Conservation (phyloP, 805 yeast genomes). For the Candida sakaeoensis region DNA sequence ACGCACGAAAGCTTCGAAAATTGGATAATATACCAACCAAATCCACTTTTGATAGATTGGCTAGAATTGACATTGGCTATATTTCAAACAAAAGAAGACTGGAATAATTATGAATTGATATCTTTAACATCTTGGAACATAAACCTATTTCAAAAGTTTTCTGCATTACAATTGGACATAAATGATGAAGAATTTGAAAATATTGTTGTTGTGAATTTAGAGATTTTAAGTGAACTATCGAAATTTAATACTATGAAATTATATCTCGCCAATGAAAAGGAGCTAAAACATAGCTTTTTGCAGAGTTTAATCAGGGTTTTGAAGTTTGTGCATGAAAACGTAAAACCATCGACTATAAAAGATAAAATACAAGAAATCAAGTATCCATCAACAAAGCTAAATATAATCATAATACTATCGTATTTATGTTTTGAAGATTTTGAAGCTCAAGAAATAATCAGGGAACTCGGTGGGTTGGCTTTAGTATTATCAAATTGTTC, state of each 20-base stretch:
- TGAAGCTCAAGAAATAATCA: slow-evolving; percentile 61
- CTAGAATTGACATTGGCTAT: slow-evolving; percentile 32
- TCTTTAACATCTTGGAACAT: slow-evolving; percentile 41
- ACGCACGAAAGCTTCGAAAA: slow-evolving; percentile 30
- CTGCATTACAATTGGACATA: slow-evolving; percentile 15
- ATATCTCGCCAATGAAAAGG: slow-evolving; percentile 18
- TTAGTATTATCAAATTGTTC: slow-evolving; percentile 75
- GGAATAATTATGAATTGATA: slow-evolving; percentile 36
- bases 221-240: slow-evolving; percentile 40
- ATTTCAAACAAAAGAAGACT: slow-evolving; percentile 28
- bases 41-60: slow-evolving; percentile 7
- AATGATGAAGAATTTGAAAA: slow-evolving; percentile 11
- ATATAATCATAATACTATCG: slow-evolving; percentile 64
- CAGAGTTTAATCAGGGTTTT: slow-evolving; percentile 33
- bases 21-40: slow-evolving; percentile 13
- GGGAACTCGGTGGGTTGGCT: slow-evolving; percentile 66
- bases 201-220: slow-evolving; percentile 1
- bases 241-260: slow-evolving; percentile 39
- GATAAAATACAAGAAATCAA: slow-evolving; percentile 13
- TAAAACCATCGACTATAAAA: slow-evolving; percentile 32
- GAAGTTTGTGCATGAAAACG: slow-evolving; percentile 37
- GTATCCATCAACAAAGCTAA: slow-evolving; percentile 65
- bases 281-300: slow-evolving; percentile 21
- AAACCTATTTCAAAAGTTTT: slow-evolving; percentile 22
- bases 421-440: slow-evolving; percentile 49